phyloP scores from a whole-genome alignment of 1,139 yeast species.

The Arxiozyma slooffiae region DNA sequence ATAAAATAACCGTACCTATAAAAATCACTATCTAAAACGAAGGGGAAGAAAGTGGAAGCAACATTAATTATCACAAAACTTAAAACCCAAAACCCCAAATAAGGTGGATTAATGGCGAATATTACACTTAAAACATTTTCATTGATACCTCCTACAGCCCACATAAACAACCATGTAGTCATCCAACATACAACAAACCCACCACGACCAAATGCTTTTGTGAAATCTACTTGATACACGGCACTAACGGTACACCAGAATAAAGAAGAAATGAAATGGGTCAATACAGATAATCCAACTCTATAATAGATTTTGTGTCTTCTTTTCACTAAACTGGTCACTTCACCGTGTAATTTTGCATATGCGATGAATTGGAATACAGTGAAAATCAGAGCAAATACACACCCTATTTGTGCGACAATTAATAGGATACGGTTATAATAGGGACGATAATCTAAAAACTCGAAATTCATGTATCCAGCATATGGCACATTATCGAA shows the following conservation, averaged over 20 bases:
- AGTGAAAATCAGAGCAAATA: conserved; percentile 63
- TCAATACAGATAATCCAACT: conserved; percentile 37
- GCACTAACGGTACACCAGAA: conserved; percentile 50
- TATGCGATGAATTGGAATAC: conserved; percentile 52
- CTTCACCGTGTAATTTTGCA: conserved; percentile 41
- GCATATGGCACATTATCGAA: conserved; percentile 5
- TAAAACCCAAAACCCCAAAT: conserved; percentile 49
- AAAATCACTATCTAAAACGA: conserved; percentile 43
- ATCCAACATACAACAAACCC: conserved; percentile 63
- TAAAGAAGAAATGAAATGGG: conserved; percentile 45
- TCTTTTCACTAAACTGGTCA: conserved; percentile 39
- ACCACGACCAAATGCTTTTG: conserved; percentile 43
- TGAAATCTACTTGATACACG: conserved; percentile 49
- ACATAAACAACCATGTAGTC: conserved; percentile 47
- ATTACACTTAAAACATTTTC: conserved; percentile 47
- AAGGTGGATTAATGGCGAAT: conserved; percentile 39
- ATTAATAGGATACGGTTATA: conserved; percentile 45
- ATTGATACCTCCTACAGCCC: conserved; percentile 55
- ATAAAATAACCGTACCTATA: conserved; percentile 56
- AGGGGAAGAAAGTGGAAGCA: conserved; percentile 52
- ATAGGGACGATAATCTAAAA: conserved; percentile 43
- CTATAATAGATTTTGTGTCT: conserved; percentile 43
- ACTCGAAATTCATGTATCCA: conserved; percentile 25
- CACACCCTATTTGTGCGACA: conserved; percentile 66
- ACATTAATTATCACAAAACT: conserved; percentile 52